Evolutionary conservation across 176 grass and related monocot species (phyloP).

Genomic region (Avena insularis): DNA sequence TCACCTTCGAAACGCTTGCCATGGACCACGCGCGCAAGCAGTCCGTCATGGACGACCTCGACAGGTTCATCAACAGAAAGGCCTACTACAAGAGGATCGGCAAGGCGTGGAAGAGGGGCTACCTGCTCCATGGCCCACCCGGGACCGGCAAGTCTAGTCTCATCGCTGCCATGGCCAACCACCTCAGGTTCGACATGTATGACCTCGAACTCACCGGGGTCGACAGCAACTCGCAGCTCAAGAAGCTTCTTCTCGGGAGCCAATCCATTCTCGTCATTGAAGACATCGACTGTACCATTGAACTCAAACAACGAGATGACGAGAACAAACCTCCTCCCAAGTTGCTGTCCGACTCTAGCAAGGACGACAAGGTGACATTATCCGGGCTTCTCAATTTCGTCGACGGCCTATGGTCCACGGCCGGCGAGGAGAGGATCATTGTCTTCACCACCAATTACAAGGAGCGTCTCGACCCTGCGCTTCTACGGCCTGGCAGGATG

Average conservation of each 20-base stretch:
- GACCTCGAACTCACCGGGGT: conserved; percentile 63
- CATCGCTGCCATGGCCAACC: conserved; percentile 68
- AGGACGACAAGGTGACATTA: conserved; percentile 44
- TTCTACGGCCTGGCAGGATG: conserved; percentile 64
- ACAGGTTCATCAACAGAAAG: not conserved
- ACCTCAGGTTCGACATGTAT: conserved; percentile 63
- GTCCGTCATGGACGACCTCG: not conserved
- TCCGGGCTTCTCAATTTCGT: conserved; percentile 70
- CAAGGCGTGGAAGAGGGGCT: conserved; percentile 40
- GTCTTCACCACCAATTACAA: conserved; percentile 68
- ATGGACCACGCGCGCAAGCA: not conserved
- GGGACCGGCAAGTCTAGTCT: conserved; percentile 78
- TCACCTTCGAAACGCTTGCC: not conserved
- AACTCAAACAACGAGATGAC: conserved; percentile 43
- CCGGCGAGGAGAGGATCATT: conserved; percentile 56
- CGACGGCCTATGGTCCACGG: conserved; percentile 64
- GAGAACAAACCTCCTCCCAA: not conserved
- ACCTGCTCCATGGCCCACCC: conserved; percentile 65
- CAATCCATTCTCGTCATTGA: conserved; percentile 71
- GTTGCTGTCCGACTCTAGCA: not conserved
- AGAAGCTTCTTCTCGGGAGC: conserved; percentile 63
- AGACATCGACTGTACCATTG: conserved; percentile 70
- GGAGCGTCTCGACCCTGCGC: conserved; percentile 61
- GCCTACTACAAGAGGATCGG: not conserved
- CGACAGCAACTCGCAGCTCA: conserved; percentile 49